phyloP scores from a whole-genome alignment of 2,329 filamentous ascomycete genomes.

The Rhynchosporium secalis region DNA sequence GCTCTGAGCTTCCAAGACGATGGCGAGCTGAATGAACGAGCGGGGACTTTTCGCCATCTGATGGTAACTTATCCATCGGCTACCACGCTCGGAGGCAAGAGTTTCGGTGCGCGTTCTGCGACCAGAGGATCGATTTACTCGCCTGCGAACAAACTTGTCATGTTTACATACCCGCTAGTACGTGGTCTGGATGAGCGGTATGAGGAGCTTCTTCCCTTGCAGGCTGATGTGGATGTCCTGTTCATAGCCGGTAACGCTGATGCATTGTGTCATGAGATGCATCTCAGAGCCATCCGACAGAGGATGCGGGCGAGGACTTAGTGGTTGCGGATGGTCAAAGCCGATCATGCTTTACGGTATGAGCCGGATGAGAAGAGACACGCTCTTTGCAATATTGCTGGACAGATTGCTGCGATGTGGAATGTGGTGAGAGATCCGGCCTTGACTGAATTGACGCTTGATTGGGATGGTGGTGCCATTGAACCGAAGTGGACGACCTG shows the following conservation, averaged over 20 bases:
- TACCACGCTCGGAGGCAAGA: not conserved
- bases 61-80: not conserved
- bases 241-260: slow-evolving; percentile 12
- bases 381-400: slow-evolving; percentile 12
- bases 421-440: slow-evolving; percentile 3
- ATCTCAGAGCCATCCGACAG: not conserved
- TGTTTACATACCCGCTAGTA: slow-evolving; percentile 6
- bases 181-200: not conserved
- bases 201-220: slow-evolving; percentile 7
- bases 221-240: slow-evolving; percentile 10
- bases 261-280: slow-evolving; percentile 2
- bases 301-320: slow-evolving; percentile 11
- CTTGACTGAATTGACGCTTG: slow-evolving; percentile 5
- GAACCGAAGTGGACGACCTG: slow-evolving; percentile 8
- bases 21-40: not conserved
- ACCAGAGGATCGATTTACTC: not conserved
- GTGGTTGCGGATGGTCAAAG: slow-evolving; percentile 8
- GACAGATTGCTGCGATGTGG: slow-evolving; percentile 15
- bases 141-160: not conserved
- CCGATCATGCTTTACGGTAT: slow-evolving; percentile 9
- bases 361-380: slow-evolving; percentile 2
- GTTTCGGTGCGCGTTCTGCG: slow-evolving; percentile 9
- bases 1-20: not conserved
- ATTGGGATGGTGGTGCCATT: not conserved
- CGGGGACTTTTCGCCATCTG: slow-evolving; percentile 4